Evolutionary conservation across 352 stramenopile genomes (phyloP).

Genomic region (Phytophthora quininea): DNA sequence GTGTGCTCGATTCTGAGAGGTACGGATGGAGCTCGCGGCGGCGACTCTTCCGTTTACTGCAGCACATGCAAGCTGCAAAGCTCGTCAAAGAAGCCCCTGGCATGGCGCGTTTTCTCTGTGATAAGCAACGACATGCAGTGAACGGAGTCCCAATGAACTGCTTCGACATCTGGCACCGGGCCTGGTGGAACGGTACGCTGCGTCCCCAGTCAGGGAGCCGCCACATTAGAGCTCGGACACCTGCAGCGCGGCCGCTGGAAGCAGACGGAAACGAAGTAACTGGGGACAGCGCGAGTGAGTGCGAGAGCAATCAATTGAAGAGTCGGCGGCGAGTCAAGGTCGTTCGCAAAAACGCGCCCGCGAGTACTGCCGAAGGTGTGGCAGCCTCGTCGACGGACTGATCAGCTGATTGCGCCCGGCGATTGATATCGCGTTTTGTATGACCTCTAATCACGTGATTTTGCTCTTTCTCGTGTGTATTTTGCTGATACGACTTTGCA

Average conservation of each 20-base stretch:
- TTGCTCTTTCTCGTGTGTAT: neutral
- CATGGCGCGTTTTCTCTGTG: slow-evolving; percentile 16
- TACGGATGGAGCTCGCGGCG: neutral
- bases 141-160: slow-evolving; percentile 19
- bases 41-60: slow-evolving; percentile 10
- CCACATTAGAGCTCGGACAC: slow-evolving; percentile 12
- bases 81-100: slow-evolving; percentile 6
- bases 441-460: neutral
- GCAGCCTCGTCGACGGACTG: neutral
- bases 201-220: slow-evolving; percentile 5
- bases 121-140: slow-evolving; percentile 12
- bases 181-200: slow-evolving; percentile 5
- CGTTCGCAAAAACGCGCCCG: neutral
- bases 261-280: neutral
- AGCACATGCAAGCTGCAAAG: slow-evolving; percentile 5
- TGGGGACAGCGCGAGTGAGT: neutral
- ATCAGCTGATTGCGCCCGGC: neutral
- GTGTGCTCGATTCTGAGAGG: slow-evolving; percentile 18
- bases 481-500: neutral
- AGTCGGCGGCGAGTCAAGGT: neutral
- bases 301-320: neutral
- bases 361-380: neutral
- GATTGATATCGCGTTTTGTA: neutral
- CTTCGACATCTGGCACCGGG: slow-evolving; percentile 21
- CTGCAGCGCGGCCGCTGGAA: neutral